Evolutionary conservation across 1,139 yeast species (phyloP), one percentile per base, ranked within the genome.

Genomic region (Kodamaea fungicola): DNA sequence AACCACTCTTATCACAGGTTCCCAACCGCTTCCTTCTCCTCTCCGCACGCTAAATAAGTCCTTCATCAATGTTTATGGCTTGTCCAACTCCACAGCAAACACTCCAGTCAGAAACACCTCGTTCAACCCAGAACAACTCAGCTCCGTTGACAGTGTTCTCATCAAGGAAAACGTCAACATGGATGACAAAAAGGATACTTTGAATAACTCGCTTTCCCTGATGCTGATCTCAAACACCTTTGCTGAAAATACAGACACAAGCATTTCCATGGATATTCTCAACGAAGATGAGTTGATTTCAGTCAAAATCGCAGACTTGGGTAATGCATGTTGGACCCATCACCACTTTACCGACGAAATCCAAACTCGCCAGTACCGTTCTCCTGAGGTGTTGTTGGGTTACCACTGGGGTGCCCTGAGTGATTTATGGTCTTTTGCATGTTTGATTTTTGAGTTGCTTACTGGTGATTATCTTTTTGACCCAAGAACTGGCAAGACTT

Each of bases 11-110:
- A 83, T 90, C 34, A 86, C 95, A 0, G 96, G 92, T 1, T 83
- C 92, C 0, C 92, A 84, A 54, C 95, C 96, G 9, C 64, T 87
- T 37, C 94, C 95, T 1, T 81, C 90, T 0, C 92, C 95, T 2
- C 66, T 85, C 26, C 46, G 61, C 22, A 47, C 59, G 1, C 55
- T 55, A 41, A 56, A 54, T 44, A 54, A 52, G 36, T 50, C 58
- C 9, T 54, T 54, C 35, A 59, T 70, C 24, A 66, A 60, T 39
- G 64, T 64, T 12, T 64, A 61, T 40, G 72, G 70, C 8, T 55
- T 67, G 28, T 59, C 74, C 6, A 57, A 51, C 26, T 64, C 74
- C 7, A 67, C 74, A 3, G 61, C 70, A 37, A 68, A 67, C 44
- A 69, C 74, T 1, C 76, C 76, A 3, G 54, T 62, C 12, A 57